phyloP scores from a whole-genome alignment of 1,284 basidiomycete species.

The Thelephora terrestris region DNA sequence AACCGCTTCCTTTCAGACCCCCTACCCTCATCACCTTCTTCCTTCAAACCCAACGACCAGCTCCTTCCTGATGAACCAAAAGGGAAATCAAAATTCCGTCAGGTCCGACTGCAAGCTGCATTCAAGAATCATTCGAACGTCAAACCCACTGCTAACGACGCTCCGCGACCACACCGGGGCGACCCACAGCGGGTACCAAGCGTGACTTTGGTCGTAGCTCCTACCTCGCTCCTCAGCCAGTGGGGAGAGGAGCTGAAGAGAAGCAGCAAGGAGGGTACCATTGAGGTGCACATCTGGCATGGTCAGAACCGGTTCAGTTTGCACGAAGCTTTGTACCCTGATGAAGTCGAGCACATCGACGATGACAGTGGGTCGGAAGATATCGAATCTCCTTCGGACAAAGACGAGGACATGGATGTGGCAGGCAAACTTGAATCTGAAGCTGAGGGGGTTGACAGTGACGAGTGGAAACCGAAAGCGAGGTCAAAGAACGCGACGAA shows the following conservation, averaged over 20 bases:
- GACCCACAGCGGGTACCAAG: conserved; percentile 5
- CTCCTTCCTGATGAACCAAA: conserved; percentile 10
- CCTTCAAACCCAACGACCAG: not conserved
- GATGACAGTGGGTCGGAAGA: conserved; percentile 4
- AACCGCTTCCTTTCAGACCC: conserved; percentile 29
- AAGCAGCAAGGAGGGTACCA: conserved; percentile 58
- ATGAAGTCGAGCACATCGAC: conserved; percentile 9
- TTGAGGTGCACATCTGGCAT: conserved; percentile 76
- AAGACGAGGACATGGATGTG: conserved; percentile 15
- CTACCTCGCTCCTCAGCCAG: conserved; percentile 83
- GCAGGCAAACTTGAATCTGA: conserved; percentile 3
- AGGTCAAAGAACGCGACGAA: too few relatives aligned
- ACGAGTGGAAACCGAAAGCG: conserved; percentile 19
- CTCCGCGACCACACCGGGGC: conserved; percentile 3
- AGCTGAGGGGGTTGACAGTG: conserved; percentile 15
- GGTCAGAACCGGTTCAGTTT: conserved; percentile 75
- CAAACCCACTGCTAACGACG: not conserved
- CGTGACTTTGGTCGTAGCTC: conserved; percentile 88
- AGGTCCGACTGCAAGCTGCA: conserved; percentile 23
- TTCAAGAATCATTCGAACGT: not conserved
- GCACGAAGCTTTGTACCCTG: conserved; percentile 45
- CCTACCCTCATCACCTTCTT: not conserved
- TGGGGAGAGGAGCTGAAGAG: conserved; percentile 84
- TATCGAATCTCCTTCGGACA: conserved; percentile 20
- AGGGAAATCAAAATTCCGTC: conserved; percentile 15